These are phyloP conservation scores for Pyrenula aspistea DNA, from an alignment of 495 filamentous ascomycete species.

Conservation along the genomic window DNA sequence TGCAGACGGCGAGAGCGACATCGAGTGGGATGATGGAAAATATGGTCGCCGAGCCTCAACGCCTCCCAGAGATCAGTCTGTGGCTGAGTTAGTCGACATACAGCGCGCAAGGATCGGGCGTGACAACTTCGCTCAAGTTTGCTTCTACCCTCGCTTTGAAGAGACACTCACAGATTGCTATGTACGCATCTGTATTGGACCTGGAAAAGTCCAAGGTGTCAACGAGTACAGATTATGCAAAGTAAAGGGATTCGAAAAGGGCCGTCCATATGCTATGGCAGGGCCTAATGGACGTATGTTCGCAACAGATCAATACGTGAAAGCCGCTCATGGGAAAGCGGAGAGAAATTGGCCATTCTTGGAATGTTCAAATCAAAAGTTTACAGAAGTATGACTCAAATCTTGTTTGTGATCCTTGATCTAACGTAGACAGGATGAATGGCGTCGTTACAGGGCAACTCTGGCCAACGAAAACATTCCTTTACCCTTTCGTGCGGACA, in stretches of 20 bases:
- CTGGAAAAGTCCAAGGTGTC: constrained; percentile 50
- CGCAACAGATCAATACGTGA: constrained; percentile 63
- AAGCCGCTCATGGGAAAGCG: constrained; percentile 62
- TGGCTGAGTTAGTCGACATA: constrained; percentile 64
- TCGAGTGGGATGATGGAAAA: constrained; percentile 50
- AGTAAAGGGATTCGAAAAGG: constrained; percentile 77
- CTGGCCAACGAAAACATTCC: constrained; percentile 58
- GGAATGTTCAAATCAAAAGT: constrained; percentile 60
- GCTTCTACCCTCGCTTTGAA: constrained; percentile 83
- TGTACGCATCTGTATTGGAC: constrained; percentile 66
- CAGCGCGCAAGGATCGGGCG: constrained; percentile 74
- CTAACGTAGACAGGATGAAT: constrained; percentile 50
- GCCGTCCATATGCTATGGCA: constrained; percentile 70
- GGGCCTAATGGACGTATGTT: constrained; percentile 56
- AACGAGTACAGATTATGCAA: constrained; percentile 75
- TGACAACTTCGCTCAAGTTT: constrained; percentile 68
- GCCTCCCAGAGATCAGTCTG: constrained; percentile 39
- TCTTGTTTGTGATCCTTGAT: constrained; percentile 3
- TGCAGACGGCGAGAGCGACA: constrained; percentile 68
- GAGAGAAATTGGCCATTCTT: constrained; percentile 73
- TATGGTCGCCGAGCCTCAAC: constrained; percentile 18
- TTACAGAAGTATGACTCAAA: constrained; percentile 52
- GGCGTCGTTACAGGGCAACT: constrained; percentile 68
- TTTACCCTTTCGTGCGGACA: constrained; percentile 51
- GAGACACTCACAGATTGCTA: constrained; percentile 68